phyloP scores from a whole-genome alignment of 2,329 filamentous ascomycete genomes.

The Fusarium sp. region DNA sequence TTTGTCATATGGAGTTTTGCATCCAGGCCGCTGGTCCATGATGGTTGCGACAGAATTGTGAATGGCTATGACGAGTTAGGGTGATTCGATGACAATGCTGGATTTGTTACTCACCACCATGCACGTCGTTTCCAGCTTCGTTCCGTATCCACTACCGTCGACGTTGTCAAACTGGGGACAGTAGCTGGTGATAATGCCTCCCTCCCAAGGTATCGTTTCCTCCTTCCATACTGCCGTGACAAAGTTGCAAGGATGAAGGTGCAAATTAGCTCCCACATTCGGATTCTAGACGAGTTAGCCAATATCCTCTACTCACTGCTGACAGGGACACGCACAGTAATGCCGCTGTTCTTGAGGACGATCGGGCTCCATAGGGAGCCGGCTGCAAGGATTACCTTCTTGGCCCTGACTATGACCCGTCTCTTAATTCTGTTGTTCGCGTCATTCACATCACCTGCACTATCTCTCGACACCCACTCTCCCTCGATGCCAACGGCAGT shows the following conservation, averaged over 20 bases:
- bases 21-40: slow-evolving; percentile 74
- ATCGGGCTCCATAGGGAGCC: slow-evolving; percentile 82
- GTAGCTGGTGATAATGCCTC: slow-evolving; percentile 81
- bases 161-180: slow-evolving; percentile 82
- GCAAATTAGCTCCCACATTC: slow-evolving; percentile 83
- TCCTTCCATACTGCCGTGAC: slow-evolving; percentile 72
- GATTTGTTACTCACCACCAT: slow-evolving; percentile 65
- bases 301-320: background rate
- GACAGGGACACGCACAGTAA: slow-evolving; percentile 62
- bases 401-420: slow-evolving; percentile 77
- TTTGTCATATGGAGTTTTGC: slow-evolving; percentile 77
- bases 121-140: slow-evolving; percentile 79
- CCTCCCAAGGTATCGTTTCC: slow-evolving; percentile 75
- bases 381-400: slow-evolving; percentile 80
- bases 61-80: slow-evolving; percentile 62
- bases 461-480: slow-evolving; percentile 77
- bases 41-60: slow-evolving; percentile 67
- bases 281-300: slow-evolving; percentile 63
- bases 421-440: slow-evolving; percentile 59
- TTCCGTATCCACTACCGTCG: slow-evolving; percentile 81
- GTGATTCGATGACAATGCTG: background rate
- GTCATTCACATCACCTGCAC: slow-evolving; percentile 65
- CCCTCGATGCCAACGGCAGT: slow-evolving; percentile 77
- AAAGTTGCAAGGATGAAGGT: slow-evolving; percentile 78
- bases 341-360: slow-evolving; percentile 78